These are phyloP conservation scores for Dendrobium catenatum DNA, from an alignment of 106 monocot species.

Conservation along the genomic window DNA sequence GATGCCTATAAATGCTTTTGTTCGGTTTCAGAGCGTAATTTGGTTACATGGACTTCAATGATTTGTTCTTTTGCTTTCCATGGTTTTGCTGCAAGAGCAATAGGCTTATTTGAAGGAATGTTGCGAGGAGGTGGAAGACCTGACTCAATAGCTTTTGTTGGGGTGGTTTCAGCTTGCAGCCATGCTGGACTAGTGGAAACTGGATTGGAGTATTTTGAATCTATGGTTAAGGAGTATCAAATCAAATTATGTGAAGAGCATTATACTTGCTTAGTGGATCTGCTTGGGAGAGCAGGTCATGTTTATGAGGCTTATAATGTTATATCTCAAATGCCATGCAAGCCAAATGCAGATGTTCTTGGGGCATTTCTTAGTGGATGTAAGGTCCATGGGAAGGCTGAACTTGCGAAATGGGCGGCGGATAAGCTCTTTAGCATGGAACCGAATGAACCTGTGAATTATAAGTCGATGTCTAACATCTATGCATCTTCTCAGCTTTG, in stretches of 20 bases:
- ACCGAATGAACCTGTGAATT: constrained; percentile 28
- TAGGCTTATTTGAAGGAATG: constrained; percentile 42
- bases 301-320: constrained; percentile 37
- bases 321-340: constrained; percentile 24
- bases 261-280: constrained; percentile 57
- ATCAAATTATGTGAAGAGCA: constrained; percentile 40
- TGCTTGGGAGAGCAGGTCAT: constrained; percentile 48
- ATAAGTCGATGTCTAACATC: constrained; percentile 33
- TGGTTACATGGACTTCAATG: constrained; percentile 53
- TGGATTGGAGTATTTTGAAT: constrained; percentile 37
- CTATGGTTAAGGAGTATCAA: constrained; percentile 40
- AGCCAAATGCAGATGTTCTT: constrained; percentile 30
- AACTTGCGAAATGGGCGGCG: constrained; percentile 43
- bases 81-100: constrained; percentile 34
- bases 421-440: constrained; percentile 36
- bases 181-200: constrained; percentile 56
- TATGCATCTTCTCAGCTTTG: constrained; percentile 28
- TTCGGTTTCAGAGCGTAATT: constrained; percentile 31
- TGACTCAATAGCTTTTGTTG: constrained; percentile 37
- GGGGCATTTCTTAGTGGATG: constrained; percentile 60
- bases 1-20: constrained; percentile 23
- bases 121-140: constrained; percentile 32
- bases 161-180: constrained; percentile 52
- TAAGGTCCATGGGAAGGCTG: constrained; percentile 30
- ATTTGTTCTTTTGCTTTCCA: constrained; percentile 57